Conservation (phyloP, 176 grass and related monocot genomes). For the Microstegium vimineum region DNA sequence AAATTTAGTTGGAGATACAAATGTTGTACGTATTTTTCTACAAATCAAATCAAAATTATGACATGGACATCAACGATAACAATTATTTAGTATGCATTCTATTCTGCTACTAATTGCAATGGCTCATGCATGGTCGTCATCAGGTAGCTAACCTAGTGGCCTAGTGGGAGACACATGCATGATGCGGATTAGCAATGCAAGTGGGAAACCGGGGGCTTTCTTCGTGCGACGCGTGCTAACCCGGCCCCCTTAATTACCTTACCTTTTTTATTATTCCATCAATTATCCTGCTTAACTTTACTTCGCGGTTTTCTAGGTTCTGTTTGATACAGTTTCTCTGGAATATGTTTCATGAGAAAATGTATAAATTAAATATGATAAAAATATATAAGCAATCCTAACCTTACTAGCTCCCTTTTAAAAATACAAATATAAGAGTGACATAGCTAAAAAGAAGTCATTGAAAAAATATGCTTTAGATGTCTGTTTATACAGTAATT, state of each 20-base stretch:
- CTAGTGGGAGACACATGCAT: constrained; percentile 43
- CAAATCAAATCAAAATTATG: too few species aligned
- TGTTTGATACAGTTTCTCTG: not conserved
- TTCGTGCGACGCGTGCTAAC: not conserved
- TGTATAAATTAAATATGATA: not conserved
- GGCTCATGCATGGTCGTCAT: not conserved
- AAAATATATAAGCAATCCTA: not conserved
- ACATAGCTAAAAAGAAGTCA: not conserved
- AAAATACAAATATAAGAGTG: not conserved
- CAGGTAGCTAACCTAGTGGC: not conserved
- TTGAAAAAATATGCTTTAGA: not conserved
- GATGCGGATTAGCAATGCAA: not conserved
- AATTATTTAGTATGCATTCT: not conserved
- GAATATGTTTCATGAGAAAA: not conserved
- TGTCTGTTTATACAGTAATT: too few species aligned
- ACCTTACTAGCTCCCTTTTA: not conserved
- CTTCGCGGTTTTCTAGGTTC: not conserved
- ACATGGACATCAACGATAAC: too few species aligned
- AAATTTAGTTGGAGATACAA: too few species aligned
- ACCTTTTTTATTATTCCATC: not conserved
- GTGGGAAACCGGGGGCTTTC: constrained; percentile 26
- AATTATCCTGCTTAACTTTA: not conserved
- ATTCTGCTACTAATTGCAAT: not conserved
- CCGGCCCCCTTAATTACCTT: too few species aligned
- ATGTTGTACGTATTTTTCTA: too few species aligned